These are phyloP conservation scores for Geotrichum klebahnii DNA, from an alignment of 1,139 yeast species.

Conservation along the genomic window DNA sequence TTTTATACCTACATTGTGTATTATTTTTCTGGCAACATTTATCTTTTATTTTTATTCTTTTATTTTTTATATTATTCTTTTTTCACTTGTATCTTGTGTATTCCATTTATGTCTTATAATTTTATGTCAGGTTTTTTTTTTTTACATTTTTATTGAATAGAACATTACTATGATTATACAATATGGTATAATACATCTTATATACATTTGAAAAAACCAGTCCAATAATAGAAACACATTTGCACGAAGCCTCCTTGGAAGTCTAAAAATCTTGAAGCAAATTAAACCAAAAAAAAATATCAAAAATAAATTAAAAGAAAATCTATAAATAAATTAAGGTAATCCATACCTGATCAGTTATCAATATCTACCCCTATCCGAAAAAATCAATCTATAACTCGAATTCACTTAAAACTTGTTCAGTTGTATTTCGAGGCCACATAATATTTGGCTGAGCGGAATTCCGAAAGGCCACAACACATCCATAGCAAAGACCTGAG, in stretches of 20 bases:
- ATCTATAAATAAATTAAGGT: no score
- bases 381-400: slow-evolving; percentile 7
- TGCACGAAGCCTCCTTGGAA: no score
- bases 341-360: no score
- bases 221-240: no score
- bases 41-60: neutral
- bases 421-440: slow-evolving; percentile 27
- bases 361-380: no score
- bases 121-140: neutral
- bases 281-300: no score
- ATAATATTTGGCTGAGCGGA: slow-evolving; percentile 24
- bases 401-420: slow-evolving; percentile 27
- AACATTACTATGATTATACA: neutral
- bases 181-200: neutral
- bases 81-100: neutral
- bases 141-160: neutral
- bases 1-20: neutral
- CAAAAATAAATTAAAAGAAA: no score
- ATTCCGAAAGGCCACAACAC: slow-evolving; percentile 53
- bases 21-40: neutral
- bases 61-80: neutral
- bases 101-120: neutral
- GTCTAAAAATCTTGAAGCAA: no score
- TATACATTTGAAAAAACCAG: no score
- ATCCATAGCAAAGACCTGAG: slow-evolving; percentile 65